Evolutionary conservation across 805 yeast genomes (phyloP), one percentile per base, ranked within the genome.

Genomic region (Komagataella pseudopastoris): DNA sequence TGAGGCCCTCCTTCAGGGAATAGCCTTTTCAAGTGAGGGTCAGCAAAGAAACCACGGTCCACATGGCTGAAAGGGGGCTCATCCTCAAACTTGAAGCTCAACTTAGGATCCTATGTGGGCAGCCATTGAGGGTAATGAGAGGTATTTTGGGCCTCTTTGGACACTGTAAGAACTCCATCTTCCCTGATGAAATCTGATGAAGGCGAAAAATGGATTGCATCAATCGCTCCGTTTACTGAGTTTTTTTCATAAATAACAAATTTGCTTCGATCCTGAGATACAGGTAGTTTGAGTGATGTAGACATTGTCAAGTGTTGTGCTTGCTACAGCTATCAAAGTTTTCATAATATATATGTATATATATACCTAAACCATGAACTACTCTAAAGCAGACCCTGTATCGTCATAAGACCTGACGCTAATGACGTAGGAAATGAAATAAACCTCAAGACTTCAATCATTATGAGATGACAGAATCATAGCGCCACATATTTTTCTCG

Each of bases 31-130:
- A 79, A 71, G 1, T 63, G 54, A 14, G 79, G 76, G 60, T 82
- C 83, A 17, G 84, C 89, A 51, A 75, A 68, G 30, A 69, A 63
- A 14, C 83, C 89, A n/a, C 81, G 79, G 58, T 84, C 90, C 36
- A 63, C 63, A 59, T 70, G 75, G 59, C 76, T 78, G 66, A 78
- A 80, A 52, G 76, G 76, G 56, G 73, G 22, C 18, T 30, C 51
- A 24, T 45, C 47, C 49, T 46, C 45, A 58, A 47, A 6, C n/a
- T 70, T 72, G 59, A 64, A 72, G 56, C 76, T 75, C 58, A 78
- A 74, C 17, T 60, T 67, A 16, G 81, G 81, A 59, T 81, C 78
- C 85, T 84, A 81, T 1, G 84, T 75, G 16, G 88, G 88, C 48
- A 81, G 70, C 67, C 77, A 82, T 10, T 76, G 80, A 3, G 83